A percentile compares a stretch with the other conserved stretches of the same genome.
These are phyloP conservation scores for Schoenoplectus triqueter DNA, from an alignment of 202 grass and related monocot species.

Conservation along the genomic window DNA sequence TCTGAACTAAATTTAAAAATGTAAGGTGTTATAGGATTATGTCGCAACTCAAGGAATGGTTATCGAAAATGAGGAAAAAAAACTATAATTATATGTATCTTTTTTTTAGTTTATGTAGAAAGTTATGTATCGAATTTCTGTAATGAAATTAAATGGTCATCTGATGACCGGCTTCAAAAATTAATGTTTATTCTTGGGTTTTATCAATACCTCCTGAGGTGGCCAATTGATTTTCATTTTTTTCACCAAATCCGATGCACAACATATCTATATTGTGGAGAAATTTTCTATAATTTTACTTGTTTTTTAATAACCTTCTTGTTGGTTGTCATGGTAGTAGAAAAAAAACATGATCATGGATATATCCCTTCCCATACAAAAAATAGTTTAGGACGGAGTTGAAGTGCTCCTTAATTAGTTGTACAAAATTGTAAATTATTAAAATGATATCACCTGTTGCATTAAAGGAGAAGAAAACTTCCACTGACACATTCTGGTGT, in stretches of 20 bases:
- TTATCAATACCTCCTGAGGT: background rate
- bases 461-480: background rate
- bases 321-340: background rate
- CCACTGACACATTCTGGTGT: background rate
- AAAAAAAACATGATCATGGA: background rate
- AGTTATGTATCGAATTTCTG: no score
- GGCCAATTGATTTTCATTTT: background rate
- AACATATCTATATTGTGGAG: background rate
- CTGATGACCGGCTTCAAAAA: background rate
- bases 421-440: background rate
- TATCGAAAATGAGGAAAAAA: background rate
- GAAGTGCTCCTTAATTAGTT: background rate
- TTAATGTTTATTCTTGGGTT: background rate
- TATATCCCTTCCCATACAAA: background rate
- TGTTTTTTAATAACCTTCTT: background rate
- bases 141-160: background rate
- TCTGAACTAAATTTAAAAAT: background rate
- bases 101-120: no score
- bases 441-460: background rate
- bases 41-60: background rate
- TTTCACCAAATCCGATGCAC: background rate
- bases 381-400: background rate
- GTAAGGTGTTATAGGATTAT: background rate
- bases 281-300: background rate
- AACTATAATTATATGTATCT: no score